phyloP scores from a whole-genome alignment of 129 eudicot genomes.

The Glebionis coronaria region DNA sequence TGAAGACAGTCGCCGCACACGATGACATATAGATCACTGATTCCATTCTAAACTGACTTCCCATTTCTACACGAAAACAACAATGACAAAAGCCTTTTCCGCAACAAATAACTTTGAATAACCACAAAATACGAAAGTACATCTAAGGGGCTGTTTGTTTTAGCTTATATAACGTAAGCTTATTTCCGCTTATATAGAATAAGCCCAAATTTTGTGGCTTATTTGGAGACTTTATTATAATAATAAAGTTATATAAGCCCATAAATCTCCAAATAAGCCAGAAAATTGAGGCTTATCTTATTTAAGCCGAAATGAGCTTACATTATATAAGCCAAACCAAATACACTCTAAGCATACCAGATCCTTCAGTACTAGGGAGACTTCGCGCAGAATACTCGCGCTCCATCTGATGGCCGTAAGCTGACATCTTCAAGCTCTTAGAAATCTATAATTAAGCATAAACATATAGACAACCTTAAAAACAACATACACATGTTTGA shows the following conservation, averaged over 20 bases:
- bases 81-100: conserved; percentile 3
- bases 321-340: too few species aligned
- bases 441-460: neutral
- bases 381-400: conserved; percentile 42
- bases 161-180: too few species aligned
- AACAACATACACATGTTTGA: neutral
- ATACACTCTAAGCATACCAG: conserved; percentile 43
- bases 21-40: conserved; percentile 64
- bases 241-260: too few species aligned
- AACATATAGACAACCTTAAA: conserved; percentile 6
- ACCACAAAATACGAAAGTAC: neutral
- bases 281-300: too few species aligned
- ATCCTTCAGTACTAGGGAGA: conserved; percentile 46
- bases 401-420: conserved; percentile 61
- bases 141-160: too few species aligned
- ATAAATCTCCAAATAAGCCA: too few species aligned
- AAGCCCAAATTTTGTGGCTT: too few species aligned
- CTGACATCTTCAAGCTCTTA: conserved; percentile 36
- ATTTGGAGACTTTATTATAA: too few species aligned
- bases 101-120: neutral
- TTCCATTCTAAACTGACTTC: conserved; percentile 46
- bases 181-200: too few species aligned
- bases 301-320: too few species aligned
- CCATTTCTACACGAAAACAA: conserved; percentile 43
- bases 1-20: conserved; percentile 62